A percentile compares a stretch with the other conserved stretches of the same genome.
These are phyloP conservation scores for Lagerstroemia fauriei DNA, from an alignment of 441 rosid species.

Conservation along the genomic window DNA sequence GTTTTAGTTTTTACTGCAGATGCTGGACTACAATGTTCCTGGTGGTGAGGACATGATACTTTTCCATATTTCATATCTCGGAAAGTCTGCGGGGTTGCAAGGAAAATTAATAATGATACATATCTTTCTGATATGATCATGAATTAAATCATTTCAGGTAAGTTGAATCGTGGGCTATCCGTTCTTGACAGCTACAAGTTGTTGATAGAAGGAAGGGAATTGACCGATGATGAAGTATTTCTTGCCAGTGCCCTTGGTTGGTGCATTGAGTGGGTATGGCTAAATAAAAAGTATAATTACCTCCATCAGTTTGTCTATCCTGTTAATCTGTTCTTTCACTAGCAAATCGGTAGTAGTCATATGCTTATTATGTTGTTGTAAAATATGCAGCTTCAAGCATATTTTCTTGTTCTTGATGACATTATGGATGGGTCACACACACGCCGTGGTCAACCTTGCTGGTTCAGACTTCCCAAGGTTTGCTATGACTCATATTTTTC, in stretches of 20 bases:
- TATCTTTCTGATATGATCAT: conserved; percentile 6
- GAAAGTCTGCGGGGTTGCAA: neutral
- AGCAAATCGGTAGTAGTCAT: neutral
- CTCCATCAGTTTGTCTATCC: neutral
- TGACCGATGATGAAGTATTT: conserved; percentile 66
- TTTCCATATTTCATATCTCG: conserved; percentile 3
- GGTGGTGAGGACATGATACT: conserved; percentile 51
- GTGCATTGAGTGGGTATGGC: conserved; percentile 87
- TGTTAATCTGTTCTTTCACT: neutral
- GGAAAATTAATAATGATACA: neutral
- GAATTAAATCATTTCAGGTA: conserved; percentile 47
- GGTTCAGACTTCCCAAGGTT: conserved; percentile 86
- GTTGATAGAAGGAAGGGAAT: conserved; percentile 62
- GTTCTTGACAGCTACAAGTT: conserved; percentile 76
- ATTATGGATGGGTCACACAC: conserved; percentile 86
- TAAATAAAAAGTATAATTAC: neutral
- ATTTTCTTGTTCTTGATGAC: conserved; percentile 86
- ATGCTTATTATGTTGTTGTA: neutral
- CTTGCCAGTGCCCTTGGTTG: conserved; percentile 80
- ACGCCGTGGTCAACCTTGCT: conserved; percentile 86
- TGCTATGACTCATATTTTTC: neutral
- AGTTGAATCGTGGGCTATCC: conserved; percentile 75
- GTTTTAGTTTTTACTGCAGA: conserved; percentile 45
- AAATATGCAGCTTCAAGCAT: conserved; percentile 78
- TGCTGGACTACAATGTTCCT: conserved; percentile 85